These are phyloP conservation scores for Sordariomycetes sp. DNA, from an alignment of 2,329 filamentous ascomycete genomes.

Conservation along the genomic window DNA sequence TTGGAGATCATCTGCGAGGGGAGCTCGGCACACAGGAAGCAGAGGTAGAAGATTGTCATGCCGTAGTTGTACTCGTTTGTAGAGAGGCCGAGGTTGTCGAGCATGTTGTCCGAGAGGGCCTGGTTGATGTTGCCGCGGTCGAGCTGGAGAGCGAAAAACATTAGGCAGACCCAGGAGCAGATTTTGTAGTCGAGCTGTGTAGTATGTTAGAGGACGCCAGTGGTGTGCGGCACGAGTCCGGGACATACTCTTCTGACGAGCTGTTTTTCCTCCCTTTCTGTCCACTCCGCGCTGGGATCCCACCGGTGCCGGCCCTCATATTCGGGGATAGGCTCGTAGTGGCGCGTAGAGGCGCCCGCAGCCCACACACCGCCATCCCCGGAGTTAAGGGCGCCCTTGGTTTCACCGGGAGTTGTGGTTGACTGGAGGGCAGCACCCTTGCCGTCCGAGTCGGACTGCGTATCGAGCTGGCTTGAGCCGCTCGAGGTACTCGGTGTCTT, in stretches of 20 bases:
- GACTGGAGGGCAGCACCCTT: background rate
- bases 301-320: constrained; percentile 18
- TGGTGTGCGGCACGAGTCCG: constrained; percentile 25
- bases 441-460: background rate
- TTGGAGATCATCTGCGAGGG: constrained; percentile 48
- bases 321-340: background rate
- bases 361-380: background rate
- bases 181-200: constrained; percentile 23
- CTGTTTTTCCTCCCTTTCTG: constrained; percentile 20
- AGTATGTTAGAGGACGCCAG: constrained; percentile 15
- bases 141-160: constrained; percentile 27
- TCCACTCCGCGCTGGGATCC: constrained; percentile 22
- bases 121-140: constrained; percentile 33
- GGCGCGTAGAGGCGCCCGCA: background rate
- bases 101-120: constrained; percentile 32
- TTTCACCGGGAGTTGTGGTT: background rate
- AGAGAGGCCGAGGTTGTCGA: constrained; percentile 24
- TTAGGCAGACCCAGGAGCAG: constrained; percentile 31
- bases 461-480: background rate
- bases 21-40: constrained; percentile 23
- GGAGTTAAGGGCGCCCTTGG: background rate
- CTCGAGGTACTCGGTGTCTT: background rate
- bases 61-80: constrained; percentile 25
- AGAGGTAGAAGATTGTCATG: constrained; percentile 17
- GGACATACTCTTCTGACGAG: constrained; percentile 31